These are phyloP conservation scores for Tilletia caries DNA, from an alignment of 1,284 basidiomycete genomes.

Conservation along the genomic window DNA sequence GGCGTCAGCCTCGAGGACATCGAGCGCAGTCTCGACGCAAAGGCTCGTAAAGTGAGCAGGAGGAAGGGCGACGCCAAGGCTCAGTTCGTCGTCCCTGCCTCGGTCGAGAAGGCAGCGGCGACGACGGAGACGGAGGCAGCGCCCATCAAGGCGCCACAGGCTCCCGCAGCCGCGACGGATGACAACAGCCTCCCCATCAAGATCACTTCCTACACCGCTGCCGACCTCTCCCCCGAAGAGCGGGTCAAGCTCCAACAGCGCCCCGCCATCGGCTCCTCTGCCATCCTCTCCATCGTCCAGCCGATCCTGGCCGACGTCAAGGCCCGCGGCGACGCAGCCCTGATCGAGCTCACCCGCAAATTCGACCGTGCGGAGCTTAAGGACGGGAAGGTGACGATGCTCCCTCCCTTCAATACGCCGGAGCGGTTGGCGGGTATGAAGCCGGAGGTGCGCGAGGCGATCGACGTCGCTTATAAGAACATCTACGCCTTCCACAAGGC, in stretches of 20 bases:
- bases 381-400: constrained; percentile 59
- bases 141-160: constrained; percentile 9
- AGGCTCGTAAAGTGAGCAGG: constrained; percentile 81
- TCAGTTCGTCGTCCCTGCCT: constrained; percentile 62
- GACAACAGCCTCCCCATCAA: constrained; percentile 58
- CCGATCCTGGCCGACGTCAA: constrained; percentile 91
- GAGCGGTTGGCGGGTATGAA: constrained; percentile 48
- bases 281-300: constrained; percentile 91
- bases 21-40: constrained; percentile 77
- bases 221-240: constrained; percentile 60
- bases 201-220: constrained; percentile 42
- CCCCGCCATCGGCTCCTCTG: constrained; percentile 84
- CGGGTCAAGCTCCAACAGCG: constrained; percentile 73
- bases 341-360: constrained; percentile 85
- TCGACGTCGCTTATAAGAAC: constrained; percentile 88
- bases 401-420: constrained; percentile 58
- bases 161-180: constrained; percentile 28
- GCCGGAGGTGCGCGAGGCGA: constrained; percentile 67
- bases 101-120: constrained; percentile 17
- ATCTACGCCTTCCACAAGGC: constrained; percentile 61
- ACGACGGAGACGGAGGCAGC: constrained; percentile 18
- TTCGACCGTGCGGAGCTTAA: constrained; percentile 71
- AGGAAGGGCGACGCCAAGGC: constrained; percentile 91
- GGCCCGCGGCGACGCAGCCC: constrained; percentile 75
- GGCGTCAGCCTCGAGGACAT: constrained; percentile 83